A percentile compares a stretch with the other conserved stretches of the same genome.
phyloP scores from a whole-genome alignment of 2,329 filamentous ascomycete genomes.

The Phyllosticta capitalensis region DNA sequence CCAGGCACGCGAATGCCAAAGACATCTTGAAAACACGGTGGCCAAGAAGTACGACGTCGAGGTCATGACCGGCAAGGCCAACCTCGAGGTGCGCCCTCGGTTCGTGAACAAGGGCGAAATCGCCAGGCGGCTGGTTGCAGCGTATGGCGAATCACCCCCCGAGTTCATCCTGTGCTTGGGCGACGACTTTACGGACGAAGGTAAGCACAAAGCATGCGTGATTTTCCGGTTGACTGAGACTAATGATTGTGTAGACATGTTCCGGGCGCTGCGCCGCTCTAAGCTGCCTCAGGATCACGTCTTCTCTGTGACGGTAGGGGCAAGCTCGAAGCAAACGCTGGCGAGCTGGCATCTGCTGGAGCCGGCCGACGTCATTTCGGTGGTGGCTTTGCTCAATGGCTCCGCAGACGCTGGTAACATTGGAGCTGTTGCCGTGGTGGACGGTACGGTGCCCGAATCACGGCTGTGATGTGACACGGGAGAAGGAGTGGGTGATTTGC shows the following conservation, averaged over 20 bases:
- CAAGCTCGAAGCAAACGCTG: constrained; percentile 82
- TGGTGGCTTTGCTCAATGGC: constrained; percentile 45
- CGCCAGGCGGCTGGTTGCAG: constrained; percentile 67
- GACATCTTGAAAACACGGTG: constrained; percentile 68
- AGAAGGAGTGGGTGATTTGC: background rate
- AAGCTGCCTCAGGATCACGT: constrained; percentile 55
- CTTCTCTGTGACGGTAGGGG: constrained; percentile 86
- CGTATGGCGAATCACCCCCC: constrained; percentile 58
- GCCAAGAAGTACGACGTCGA: constrained; percentile 79
- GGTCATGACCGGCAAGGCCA: constrained; percentile 94
- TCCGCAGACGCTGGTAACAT: constrained; percentile 32
- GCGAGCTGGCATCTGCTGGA: constrained; percentile 86
- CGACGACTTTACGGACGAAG: constrained; percentile 96
- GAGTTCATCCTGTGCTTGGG: constrained; percentile 88
- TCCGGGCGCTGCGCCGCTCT: constrained; percentile 62
- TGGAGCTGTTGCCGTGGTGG: constrained; percentile 32
- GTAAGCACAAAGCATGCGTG: constrained; percentile 39
- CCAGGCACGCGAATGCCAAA: constrained; percentile 72
- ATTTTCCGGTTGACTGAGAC: background rate
- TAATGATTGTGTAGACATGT: constrained; percentile 50
- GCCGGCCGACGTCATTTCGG: constrained; percentile 75
- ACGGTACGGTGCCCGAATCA: constrained; percentile 27
- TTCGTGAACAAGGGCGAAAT: constrained; percentile 99
- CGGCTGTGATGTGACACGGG: background rate
- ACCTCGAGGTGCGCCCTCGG: constrained; percentile 89